These are phyloP conservation scores for Hortiboletus campestris DNA, from an alignment of 768 basidiomycete species.

Conservation along the genomic window DNA sequence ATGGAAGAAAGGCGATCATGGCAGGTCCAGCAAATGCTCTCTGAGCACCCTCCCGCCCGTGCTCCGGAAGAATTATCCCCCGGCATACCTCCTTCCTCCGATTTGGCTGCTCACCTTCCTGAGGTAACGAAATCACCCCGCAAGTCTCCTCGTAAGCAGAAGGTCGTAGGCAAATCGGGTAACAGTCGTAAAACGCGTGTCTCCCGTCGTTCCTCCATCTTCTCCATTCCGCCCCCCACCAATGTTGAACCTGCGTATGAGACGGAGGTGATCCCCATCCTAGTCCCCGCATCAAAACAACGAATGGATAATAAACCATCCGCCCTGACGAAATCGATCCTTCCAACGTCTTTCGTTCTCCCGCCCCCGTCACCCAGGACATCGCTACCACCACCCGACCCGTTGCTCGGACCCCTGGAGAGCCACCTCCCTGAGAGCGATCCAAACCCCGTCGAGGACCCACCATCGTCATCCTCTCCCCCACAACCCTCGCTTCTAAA, in stretches of 20 bases:
- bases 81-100: conserved; percentile 12
- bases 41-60: conserved; percentile 49
- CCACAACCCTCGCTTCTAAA: conserved; percentile 6
- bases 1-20: conserved; percentile 73
- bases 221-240: conserved; percentile 35
- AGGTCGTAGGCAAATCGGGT: conserved; percentile 47
- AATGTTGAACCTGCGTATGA: conserved; percentile 46
- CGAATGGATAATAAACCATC: conserved; percentile 13
- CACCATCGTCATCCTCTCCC: not conserved
- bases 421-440: conserved; percentile 18
- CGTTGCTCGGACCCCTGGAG: conserved; percentile 31
- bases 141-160: conserved; percentile 45
- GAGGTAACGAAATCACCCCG: conserved; percentile 41
- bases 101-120: conserved; percentile 25
- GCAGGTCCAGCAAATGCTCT: conserved; percentile 62
- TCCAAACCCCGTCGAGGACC: not conserved
- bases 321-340: conserved; percentile 43
- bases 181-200: conserved; percentile 43
- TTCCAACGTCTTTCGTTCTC: conserved; percentile 71
- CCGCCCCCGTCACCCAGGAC: conserved; percentile 76
- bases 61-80: conserved; percentile 24
- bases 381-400: conserved; percentile 47
- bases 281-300: conserved; percentile 30
- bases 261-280: conserved; percentile 46
- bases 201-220: conserved; percentile 46